These are phyloP conservation scores for Salix suchowensis DNA, from an alignment of 345 rosid genomes.

Conservation along the genomic window DNA sequence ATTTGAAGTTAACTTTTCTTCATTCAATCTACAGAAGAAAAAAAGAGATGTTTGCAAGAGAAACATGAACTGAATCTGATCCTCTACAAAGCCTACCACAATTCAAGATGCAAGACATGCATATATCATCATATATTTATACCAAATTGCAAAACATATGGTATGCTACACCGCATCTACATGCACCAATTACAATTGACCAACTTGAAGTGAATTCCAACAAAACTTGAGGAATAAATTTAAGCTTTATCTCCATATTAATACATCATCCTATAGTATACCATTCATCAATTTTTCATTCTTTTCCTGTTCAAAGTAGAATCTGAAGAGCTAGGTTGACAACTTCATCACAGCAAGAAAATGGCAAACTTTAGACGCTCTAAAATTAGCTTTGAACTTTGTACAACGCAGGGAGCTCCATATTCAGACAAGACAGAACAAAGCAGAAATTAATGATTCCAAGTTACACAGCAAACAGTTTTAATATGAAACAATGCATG, in stretches of 20 bases:
- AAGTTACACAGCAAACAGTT: not conserved
- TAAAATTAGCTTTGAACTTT: not conserved
- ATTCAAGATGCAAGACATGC: not conserved
- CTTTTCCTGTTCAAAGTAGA: not conserved
- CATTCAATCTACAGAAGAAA: not conserved
- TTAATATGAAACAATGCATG: not conserved
- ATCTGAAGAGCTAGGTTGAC: not conserved
- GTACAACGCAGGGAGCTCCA: not conserved
- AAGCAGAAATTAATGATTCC: not conserved
- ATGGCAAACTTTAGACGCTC: not conserved
- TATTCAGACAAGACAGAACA: not conserved
- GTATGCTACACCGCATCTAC: not conserved
- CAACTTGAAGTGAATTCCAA: not conserved
- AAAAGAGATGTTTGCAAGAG: not conserved
- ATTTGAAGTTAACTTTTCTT: constrained; percentile 5
- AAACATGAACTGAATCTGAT: not conserved
- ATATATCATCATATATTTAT: not conserved
- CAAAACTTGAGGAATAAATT: not conserved
- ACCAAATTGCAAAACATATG: too few species aligned
- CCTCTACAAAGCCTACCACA: not conserved
- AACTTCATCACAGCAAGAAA: not conserved
- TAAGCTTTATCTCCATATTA: not conserved
- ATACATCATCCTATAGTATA: not conserved
- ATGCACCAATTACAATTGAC: not conserved
- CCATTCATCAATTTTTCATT: not conserved